Conservation (phyloP, 371 early-diverging fungal species). For the Chytridiales sp. region DNA sequence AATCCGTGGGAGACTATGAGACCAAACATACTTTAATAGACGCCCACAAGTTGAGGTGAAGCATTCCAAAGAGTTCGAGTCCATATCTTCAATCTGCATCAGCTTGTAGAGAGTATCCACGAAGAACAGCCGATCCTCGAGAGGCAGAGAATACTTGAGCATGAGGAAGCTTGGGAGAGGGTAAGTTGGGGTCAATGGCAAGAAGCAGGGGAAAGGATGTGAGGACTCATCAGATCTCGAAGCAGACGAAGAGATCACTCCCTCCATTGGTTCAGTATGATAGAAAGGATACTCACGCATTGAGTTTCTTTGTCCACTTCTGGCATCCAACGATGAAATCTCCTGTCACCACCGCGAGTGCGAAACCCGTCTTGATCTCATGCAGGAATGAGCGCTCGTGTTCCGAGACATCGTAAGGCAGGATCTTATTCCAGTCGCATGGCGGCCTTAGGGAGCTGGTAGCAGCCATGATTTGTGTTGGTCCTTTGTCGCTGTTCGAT, state of each 20-base stretch:
- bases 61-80: conserved; percentile 56
- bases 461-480: no score
- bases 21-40: conserved; percentile 53
- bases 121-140: conserved; percentile 58
- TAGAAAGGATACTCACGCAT: conserved; percentile 43
- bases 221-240: not conserved
- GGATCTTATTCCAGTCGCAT: conserved; percentile 16
- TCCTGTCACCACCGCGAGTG: conserved; percentile 52
- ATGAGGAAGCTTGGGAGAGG: conserved; percentile 48
- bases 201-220: not conserved
- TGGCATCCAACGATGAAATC: conserved; percentile 62
- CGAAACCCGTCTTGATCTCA: conserved; percentile 55
- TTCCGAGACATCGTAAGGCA: conserved; percentile 57
- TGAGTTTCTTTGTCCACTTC: conserved; percentile 59
- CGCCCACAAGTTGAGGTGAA: conserved; percentile 56
- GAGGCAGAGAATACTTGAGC: conserved; percentile 62
- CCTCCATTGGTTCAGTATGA: conserved; percentile 25
- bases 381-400: conserved; percentile 60
- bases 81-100: conserved; percentile 61
- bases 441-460: conserved; percentile 1
- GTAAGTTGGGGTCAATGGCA: not conserved
- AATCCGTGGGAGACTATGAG: no score
- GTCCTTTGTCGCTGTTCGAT: no score
- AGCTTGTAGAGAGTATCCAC: conserved; percentile 61
- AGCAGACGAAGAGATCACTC: not conserved